These are phyloP conservation scores for Silene conica DNA, from an alignment of 148 eudicot species.

Conservation along the genomic window DNA sequence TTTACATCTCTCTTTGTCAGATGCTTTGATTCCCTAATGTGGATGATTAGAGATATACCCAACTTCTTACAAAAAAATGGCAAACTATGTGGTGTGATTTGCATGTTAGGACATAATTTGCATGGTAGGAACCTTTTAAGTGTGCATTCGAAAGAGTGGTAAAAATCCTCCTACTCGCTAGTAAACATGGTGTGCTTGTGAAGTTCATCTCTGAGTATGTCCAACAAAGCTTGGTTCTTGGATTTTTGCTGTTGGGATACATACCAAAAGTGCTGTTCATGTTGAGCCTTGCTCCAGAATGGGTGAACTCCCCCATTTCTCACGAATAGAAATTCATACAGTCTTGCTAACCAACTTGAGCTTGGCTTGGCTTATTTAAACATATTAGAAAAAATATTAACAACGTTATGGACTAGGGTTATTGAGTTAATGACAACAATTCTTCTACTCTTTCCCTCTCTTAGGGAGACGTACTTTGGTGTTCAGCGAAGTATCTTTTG, in stretches of 20 bases:
- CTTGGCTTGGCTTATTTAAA: background rate
- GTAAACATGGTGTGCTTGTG: conserved; percentile 2
- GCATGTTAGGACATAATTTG: background rate
- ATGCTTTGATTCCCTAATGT: too few relatives aligned
- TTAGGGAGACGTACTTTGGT: background rate
- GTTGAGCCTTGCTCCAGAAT: background rate
- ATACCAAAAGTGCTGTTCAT: background rate
- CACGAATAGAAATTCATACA: background rate
- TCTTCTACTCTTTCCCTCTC: too few relatives aligned
- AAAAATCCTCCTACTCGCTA: background rate
- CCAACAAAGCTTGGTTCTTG: background rate
- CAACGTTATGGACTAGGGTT: background rate
- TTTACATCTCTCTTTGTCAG: too few relatives aligned
- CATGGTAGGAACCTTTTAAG: background rate
- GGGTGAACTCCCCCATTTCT: background rate
- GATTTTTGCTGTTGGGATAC: background rate
- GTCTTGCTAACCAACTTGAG: background rate
- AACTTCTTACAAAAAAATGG: background rate
- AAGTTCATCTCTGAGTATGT: background rate
- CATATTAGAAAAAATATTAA: too few relatives aligned
- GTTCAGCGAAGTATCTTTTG: background rate
- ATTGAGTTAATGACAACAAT: too few relatives aligned
- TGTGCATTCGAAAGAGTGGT: background rate
- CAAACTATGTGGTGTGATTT: background rate
- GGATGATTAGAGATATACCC: too few relatives aligned